Evolutionary conservation across 2,329 filamentous ascomycete genomes (phyloP).

Genomic region (Hymenoscyphus occultus): DNA sequence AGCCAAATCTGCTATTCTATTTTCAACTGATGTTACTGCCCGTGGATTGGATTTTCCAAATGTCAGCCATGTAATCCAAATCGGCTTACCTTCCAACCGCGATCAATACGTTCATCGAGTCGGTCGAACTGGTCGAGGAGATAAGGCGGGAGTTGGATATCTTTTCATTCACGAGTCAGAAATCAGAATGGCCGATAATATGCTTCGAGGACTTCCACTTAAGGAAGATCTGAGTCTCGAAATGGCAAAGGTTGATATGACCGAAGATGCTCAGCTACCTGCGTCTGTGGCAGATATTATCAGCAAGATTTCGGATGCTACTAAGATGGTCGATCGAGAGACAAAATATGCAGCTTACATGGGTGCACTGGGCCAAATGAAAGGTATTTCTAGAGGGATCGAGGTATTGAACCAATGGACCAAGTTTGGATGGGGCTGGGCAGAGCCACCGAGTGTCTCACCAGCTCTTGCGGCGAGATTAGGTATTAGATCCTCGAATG

Average conservation of each 20-base stretch:
- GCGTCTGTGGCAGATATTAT: constrained; percentile 29
- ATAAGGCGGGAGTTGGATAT: constrained; percentile 65
- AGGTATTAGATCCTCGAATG: constrained; percentile 18
- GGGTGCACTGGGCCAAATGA: constrained; percentile 22
- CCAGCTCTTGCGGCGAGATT: constrained; percentile 26
- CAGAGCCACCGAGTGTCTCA: constrained; percentile 30
- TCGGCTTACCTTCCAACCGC: constrained; percentile 60
- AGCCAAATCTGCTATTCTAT: constrained; percentile 59
- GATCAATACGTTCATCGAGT: constrained; percentile 76
- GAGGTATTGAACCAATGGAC: constrained; percentile 33
- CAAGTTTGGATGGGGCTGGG: constrained; percentile 36
- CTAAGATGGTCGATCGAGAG: constrained; percentile 29
- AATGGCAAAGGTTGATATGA: constrained; percentile 35
- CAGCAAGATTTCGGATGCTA: constrained; percentile 30
- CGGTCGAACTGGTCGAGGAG: constrained; percentile 72
- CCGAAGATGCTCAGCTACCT: constrained; percentile 35
- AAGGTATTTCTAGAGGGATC: constrained; percentile 11
- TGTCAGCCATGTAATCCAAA: constrained; percentile 74
- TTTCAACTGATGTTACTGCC: constrained; percentile 79
- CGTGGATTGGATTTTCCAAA: constrained; percentile 81
- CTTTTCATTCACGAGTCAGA: constrained; percentile 30
- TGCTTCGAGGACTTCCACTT: constrained; percentile 34
- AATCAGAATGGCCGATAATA: constrained; percentile 21
- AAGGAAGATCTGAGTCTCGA: constrained; percentile 28
- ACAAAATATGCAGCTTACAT: constrained; percentile 32